phyloP scores from a whole-genome alignment of 208 protist genomes.

The Balamuthia mandrillaris region DNA sequence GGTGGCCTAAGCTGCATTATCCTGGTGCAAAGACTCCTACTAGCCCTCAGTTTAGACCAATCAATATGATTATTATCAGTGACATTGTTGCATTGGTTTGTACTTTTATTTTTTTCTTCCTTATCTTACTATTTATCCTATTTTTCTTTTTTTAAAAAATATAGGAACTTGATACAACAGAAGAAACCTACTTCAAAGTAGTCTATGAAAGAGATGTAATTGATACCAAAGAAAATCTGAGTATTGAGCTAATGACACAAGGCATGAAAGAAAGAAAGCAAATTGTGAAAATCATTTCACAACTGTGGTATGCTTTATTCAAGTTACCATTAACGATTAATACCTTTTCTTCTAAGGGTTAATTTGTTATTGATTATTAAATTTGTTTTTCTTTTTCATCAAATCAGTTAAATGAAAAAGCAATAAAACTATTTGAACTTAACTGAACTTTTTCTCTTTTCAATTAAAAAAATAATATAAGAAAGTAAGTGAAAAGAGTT shows the following conservation, averaged over 20 bases:
- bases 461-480: no score
- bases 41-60: neutral
- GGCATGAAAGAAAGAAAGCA: neutral
- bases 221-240: neutral
- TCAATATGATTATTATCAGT: neutral
- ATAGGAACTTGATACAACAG: conserved; percentile 6
- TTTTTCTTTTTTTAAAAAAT: neutral
- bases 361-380: no score
- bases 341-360: no score
- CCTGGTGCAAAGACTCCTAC: neutral
- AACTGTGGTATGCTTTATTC: neutral
- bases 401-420: no score
- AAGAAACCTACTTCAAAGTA: neutral
- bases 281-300: neutral
- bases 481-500: no score
- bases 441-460: no score
- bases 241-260: neutral
- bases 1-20: conserved; percentile 22
- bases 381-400: no score
- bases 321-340: neutral
- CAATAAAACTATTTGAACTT: no score
- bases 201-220: conserved; percentile 1
- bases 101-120: neutral
- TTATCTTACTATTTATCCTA: neutral
- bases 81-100: neutral